phyloP scores from a whole-genome alignment of 768 basidiomycete species.

The Hypholoma sublateritium region DNA sequence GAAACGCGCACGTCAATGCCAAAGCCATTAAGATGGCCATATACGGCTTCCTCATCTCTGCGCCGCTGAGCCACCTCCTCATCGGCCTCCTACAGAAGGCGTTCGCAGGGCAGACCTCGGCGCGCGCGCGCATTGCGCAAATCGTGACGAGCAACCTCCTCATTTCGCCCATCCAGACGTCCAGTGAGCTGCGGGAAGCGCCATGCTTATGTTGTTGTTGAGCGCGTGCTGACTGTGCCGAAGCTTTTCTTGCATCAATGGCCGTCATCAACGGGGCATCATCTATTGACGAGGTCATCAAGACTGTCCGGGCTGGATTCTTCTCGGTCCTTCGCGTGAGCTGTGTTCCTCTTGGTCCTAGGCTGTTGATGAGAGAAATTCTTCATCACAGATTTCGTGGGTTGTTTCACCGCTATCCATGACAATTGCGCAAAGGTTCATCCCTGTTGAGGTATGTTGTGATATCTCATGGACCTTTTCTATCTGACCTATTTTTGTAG shows the following conservation, averaged over 20 bases:
- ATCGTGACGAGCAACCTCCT: constrained; percentile 76
- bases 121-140: constrained; percentile 65
- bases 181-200: constrained; percentile 41
- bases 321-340: constrained; percentile 70
- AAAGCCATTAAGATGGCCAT: constrained; percentile 83
- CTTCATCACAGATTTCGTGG: constrained; percentile 65
- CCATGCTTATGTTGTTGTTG: neutral
- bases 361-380: neutral
- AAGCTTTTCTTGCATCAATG: constrained; percentile 77
- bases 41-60: constrained; percentile 83
- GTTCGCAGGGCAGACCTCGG: constrained; percentile 72
- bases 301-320: constrained; percentile 73
- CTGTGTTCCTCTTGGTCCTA: neutral
- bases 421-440: constrained; percentile 74
- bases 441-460: constrained; percentile 66
- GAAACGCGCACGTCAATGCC: constrained; percentile 56
- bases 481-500: too few relatives aligned
- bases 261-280: constrained; percentile 83
- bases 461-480: too few relatives aligned
- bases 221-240: neutral
- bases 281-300: constrained; percentile 59
- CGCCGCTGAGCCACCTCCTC: constrained; percentile 76
- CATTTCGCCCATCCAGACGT: constrained; percentile 72
- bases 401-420: constrained; percentile 74
- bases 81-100: constrained; percentile 70